Conservation (phyloP, 345 rosid species). For the Crucihimalaya himalaica region DNA sequence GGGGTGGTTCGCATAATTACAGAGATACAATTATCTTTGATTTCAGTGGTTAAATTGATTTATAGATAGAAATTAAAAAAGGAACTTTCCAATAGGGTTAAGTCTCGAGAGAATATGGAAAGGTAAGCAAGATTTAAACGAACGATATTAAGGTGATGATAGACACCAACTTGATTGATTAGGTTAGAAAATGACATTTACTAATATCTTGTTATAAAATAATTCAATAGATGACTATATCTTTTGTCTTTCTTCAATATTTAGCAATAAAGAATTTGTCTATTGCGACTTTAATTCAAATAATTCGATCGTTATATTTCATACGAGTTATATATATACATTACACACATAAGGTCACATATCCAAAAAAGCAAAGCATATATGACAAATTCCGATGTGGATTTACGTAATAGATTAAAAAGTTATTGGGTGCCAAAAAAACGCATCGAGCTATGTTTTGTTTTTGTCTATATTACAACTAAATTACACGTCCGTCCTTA, state of each 20-base stretch:
- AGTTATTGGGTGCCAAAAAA: slow-evolving; percentile 26
- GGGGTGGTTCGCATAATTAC: not conserved
- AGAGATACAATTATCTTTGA: not conserved
- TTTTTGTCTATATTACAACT: slow-evolving; percentile 22
- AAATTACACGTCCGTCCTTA: slow-evolving; percentile 15
- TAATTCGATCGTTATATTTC: slow-evolving; percentile 13
- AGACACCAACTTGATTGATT: slow-evolving; percentile 32
- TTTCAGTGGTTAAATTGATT: not conserved
- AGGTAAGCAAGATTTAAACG: slow-evolving; percentile 8
- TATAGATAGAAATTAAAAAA: not conserved
- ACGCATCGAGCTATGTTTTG: slow-evolving; percentile 28
- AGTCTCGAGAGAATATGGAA: slow-evolving; percentile 1
- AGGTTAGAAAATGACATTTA: slow-evolving; percentile 30
- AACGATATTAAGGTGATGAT: slow-evolving; percentile 25
- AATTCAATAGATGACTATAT: slow-evolving; percentile 19
- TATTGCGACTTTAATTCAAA: slow-evolving; percentile 13
- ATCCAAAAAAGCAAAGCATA: not conserved
- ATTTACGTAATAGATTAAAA: slow-evolving; percentile 12
- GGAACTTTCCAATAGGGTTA: not conserved
- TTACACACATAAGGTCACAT: slow-evolving; percentile 10
- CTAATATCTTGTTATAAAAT: slow-evolving; percentile 25
- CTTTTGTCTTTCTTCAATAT: slow-evolving; percentile 32
- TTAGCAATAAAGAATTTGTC: slow-evolving; percentile 12
- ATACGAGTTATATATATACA: not conserved
- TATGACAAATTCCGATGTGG: slow-evolving; percentile 18